Evolutionary conservation across 176 grass and related monocot species (phyloP), one percentile per base, ranked within the genome.

Genomic region (Raddia guianensis): DNA sequence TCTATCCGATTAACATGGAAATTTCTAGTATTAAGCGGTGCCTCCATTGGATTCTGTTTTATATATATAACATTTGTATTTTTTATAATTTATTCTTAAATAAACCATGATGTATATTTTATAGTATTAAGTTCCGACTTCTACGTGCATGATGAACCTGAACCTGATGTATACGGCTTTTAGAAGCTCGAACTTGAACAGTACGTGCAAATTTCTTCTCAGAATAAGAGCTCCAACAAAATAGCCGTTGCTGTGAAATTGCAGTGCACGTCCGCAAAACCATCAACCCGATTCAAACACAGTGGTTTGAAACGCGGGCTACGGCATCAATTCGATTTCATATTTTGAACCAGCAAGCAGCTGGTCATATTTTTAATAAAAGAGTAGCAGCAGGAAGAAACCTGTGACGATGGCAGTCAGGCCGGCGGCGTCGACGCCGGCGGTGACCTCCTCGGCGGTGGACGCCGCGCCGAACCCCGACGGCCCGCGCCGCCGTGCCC

Each of bases 341-440:
- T 33, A 20, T 47, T 75, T 75, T 20, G 9, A 45, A 75, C 20
- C 71, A 12, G 51, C 70, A 74, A 51, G 37, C 51, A 42, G 72
- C 6, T 13, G 34, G 27, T 27, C 27, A 27, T 27, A 27, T 27
- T 27, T 27, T 27, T 27, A 27, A 27, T 27, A 27, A 27, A 32
- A 13, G 11, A 50, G 6, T 49, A 8, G 0, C 8, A 50, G 20
- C 68, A 70, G 63, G 27, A 20, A 14, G 15, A 47, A 37, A 92
- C 95, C 95, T 89, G 95, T 94, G 72, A 98, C 92, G 50, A 98
- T 87, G 70, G 81, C 95, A 5, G 92, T 98, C 56, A 98, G 81
- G 66, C 86, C 58, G 81, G 40, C 83, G 67, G 92, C 92, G 79
- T 95, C 92, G n/a, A 91, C 68, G 75, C 86, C 88, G 83, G 91